Base-by-base conservation (phyloP, 2,329 filamentous ascomycete species). In the Byssoonygena ceratinophila region DNA sequence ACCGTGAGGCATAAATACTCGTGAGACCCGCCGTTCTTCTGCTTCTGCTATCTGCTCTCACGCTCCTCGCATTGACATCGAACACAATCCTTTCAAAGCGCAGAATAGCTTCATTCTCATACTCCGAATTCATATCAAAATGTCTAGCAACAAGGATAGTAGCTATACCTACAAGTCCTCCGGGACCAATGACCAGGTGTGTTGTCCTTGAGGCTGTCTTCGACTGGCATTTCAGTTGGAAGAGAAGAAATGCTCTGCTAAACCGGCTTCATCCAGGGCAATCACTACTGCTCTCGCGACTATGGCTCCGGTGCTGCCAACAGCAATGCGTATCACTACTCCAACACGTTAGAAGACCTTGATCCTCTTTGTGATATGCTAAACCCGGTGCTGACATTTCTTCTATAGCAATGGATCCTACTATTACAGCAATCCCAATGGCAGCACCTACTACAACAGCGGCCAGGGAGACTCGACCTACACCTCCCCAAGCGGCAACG, bases 371-470 rank as follows among this genome's bases (percentile, higher is more conserved):
- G 41, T 27, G 29, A 4, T n/a, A 48, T 55, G 12, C 20, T 43
- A 40, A 31, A 27, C 14, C n/a, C 5, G 5, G 7, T 18, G 4
- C 14, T 37, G 9, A 14, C 8, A 25, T 25, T 4, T 20, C 44
- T 12, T 9, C 23, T 36, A n/a, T n/a, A 79, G 76, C 20, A 62
- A 85, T 59, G 81, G 82, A 34, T 84, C 81, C 1, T 87, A 87
- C 74, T 85, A 87, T 71, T 87, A 86, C 69, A 78, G 76, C 63
- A 87, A 86, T 69, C 68, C 81, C 43, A 76, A 84, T 57, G 81
- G 81, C 12, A 84, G 78, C 62, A 83, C 78, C 36, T 87, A 87
- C 70, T 70, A 85, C 74, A 83, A 84, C 67, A 66, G 74, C 58
- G 81, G 81, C 41, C 63, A 64, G 9, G 82, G 82, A 4, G 62